A percentile compares a stretch with the other conserved stretches of the same genome.
Evolutionary conservation across 768 basidiomycete species (phyloP).

Genomic region (Galerina marginata): DNA sequence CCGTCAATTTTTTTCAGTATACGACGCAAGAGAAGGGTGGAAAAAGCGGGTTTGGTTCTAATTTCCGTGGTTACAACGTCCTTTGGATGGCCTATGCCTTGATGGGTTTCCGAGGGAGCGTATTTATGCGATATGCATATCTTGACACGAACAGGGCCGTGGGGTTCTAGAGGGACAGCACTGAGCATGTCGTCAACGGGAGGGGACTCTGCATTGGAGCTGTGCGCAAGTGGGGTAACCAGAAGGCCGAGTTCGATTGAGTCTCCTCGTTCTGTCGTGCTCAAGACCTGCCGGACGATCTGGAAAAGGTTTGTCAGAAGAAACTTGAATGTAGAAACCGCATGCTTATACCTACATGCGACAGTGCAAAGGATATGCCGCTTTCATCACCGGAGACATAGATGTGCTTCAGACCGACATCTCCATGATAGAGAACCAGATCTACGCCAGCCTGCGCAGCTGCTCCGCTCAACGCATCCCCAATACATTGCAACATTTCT

Average conservation of each 20-base stretch:
- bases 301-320: slow-evolving; percentile 32
- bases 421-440: slow-evolving; percentile 88
- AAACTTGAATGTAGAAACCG: background rate
- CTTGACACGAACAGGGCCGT: slow-evolving; percentile 45
- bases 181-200: slow-evolving; percentile 28
- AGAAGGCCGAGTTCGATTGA: slow-evolving; percentile 86
- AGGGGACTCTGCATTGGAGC: slow-evolving; percentile 5
- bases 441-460: slow-evolving; percentile 88
- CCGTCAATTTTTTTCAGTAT: slow-evolving; percentile 67
- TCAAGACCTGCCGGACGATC: slow-evolving; percentile 86
- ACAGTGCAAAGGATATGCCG: slow-evolving; percentile 79
- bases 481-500: slow-evolving; percentile 87
- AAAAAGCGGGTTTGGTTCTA: slow-evolving; percentile 48
- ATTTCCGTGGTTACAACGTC: slow-evolving; percentile 35
- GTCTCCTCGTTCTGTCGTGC: slow-evolving; percentile 72
- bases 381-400: slow-evolving; percentile 86
- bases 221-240: slow-evolving; percentile 34
- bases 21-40: slow-evolving; percentile 60
- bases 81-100: slow-evolving; percentile 22
- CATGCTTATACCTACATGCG: slow-evolving; percentile 68
- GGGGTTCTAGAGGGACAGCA: slow-evolving; percentile 31
- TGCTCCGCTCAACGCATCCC: slow-evolving; percentile 84
- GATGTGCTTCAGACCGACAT: slow-evolving; percentile 86
- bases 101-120: slow-evolving; percentile 27
- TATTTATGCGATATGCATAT: slow-evolving; percentile 59